These are phyloP conservation scores for Neckera pumila DNA, from an alignment of 225 moss, liverwort and hornwort species.

Conservation along the genomic window DNA sequence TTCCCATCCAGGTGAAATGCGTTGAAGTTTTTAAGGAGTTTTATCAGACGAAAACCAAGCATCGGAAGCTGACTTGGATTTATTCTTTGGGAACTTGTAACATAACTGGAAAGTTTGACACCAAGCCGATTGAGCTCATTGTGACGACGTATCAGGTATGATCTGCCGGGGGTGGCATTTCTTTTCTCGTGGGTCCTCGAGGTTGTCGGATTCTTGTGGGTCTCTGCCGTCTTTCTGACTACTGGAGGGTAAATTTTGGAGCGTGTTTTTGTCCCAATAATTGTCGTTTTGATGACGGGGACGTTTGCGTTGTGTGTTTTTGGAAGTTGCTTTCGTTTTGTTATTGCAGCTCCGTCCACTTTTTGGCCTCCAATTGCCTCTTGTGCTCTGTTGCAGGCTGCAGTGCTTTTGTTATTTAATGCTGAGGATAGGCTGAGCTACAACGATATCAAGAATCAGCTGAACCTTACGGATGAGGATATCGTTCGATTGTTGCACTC, in stretches of 20 bases:
- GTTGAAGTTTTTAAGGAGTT: conserved; percentile 98
- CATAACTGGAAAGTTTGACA: conserved; percentile 92
- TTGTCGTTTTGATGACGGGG: neutral
- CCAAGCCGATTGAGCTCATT: conserved; percentile 85
- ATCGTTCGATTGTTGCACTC: conserved; percentile 89
- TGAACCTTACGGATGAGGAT: conserved; percentile 96
- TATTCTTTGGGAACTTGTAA: conserved; percentile 98
- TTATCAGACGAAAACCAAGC: conserved; percentile 98
- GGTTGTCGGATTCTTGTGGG: neutral
- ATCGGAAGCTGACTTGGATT: conserved; percentile 97
- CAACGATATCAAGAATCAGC: conserved; percentile 80
- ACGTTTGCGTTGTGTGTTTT: neutral
- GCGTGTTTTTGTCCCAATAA: neutral
- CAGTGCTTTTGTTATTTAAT: conserved; percentile 91
- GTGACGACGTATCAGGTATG: conserved; percentile 96
- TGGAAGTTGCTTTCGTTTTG: neutral
- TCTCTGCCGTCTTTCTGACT: neutral
- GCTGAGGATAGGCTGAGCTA: conserved; percentile 84
- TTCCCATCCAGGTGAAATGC: conserved; percentile 64
- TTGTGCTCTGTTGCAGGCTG: conserved; percentile 44
- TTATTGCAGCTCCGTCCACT: neutral
- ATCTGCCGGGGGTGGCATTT: neutral
- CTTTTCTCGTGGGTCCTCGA: neutral
- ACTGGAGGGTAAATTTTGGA: too few species aligned
- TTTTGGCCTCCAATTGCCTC: neutral